phyloP scores from a whole-genome alignment of 73 alveolate genomes.

The Paramecium primaurelia region DNA sequence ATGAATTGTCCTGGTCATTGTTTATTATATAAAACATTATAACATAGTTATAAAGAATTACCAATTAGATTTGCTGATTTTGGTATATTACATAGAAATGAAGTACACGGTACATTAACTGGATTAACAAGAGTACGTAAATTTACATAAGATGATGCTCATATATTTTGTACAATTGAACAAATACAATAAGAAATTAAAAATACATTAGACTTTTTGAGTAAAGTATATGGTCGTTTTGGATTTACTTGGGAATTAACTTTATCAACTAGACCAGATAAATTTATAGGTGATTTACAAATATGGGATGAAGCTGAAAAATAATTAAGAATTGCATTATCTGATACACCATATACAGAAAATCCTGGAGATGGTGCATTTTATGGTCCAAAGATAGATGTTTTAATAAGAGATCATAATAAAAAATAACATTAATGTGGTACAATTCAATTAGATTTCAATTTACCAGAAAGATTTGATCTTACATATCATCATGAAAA shows the following conservation, averaged over 20 bases:
- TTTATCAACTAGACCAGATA: conserved; percentile 96
- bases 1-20: conserved; percentile 99
- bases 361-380: conserved; percentile 99
- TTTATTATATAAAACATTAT: conserved; percentile 82
- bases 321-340: conserved; percentile 85
- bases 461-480: conserved; percentile 69
- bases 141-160: conserved; percentile 99
- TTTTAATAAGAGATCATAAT: conserved; percentile 94
- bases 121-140: conserved; percentile 99
- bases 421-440: conserved; percentile 99
- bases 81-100: conserved; percentile 99
- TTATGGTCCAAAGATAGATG: conserved; percentile 99
- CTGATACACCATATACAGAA: conserved; percentile 95
- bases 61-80: conserved; percentile 99
- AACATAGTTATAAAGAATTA: conserved; percentile 96
- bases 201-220: conserved; percentile 81
- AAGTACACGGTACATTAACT: conserved; percentile 97
- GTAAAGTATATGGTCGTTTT: conserved; percentile 81
- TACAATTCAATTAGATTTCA: conserved; percentile 95
- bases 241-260: conserved; percentile 93
- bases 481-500: conserved; percentile 72
- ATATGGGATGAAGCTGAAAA: conserved; percentile 97
- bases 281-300: conserved; percentile 89
- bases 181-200: conserved; percentile 91
- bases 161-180: conserved; percentile 96